Evolutionary conservation across 495 filamentous ascomycete species (phyloP).

Genomic region (Platismatia glauca): DNA sequence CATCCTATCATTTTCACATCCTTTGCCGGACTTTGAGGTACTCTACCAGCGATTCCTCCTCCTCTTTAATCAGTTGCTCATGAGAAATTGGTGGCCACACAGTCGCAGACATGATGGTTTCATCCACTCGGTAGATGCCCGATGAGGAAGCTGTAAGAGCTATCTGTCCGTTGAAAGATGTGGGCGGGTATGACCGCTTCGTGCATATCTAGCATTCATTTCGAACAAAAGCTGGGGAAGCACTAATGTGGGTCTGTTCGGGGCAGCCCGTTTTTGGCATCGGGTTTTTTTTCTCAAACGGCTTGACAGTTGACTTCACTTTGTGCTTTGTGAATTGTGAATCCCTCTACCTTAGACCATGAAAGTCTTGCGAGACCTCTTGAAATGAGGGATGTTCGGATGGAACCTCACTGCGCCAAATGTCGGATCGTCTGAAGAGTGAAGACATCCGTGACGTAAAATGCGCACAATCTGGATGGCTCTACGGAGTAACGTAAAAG

Average conservation of each 20-base stretch:
- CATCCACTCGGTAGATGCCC: neutral
- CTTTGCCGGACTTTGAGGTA: conserved; percentile 30
- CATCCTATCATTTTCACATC: conserved; percentile 10
- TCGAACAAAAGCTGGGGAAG: neutral
- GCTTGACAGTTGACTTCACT: too few species aligned
- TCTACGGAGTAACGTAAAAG: neutral
- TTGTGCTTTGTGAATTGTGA: too few species aligned
- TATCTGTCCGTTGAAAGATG: neutral
- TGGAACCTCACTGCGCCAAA: neutral
- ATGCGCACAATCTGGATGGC: neutral
- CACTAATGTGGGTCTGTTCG: neutral
- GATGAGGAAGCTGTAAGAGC: neutral
- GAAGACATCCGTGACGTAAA: neutral
- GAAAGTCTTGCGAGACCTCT: too few species aligned
- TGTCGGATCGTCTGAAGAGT: too few species aligned
- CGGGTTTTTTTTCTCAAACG: too few species aligned
- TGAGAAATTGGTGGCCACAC: conserved; percentile 54
- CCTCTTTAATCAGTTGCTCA: conserved; percentile 53
- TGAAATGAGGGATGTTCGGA: neutral
- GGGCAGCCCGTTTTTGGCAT: neutral
- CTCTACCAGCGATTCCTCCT: conserved; percentile 60
- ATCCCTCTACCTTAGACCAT: too few species aligned
- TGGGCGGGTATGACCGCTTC: neutral
- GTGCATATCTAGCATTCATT: neutral
- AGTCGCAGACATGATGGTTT: conserved; percentile 21